Base-by-base conservation (phyloP, 306 rosid genomes). In the Citrullus amarus region DNA sequence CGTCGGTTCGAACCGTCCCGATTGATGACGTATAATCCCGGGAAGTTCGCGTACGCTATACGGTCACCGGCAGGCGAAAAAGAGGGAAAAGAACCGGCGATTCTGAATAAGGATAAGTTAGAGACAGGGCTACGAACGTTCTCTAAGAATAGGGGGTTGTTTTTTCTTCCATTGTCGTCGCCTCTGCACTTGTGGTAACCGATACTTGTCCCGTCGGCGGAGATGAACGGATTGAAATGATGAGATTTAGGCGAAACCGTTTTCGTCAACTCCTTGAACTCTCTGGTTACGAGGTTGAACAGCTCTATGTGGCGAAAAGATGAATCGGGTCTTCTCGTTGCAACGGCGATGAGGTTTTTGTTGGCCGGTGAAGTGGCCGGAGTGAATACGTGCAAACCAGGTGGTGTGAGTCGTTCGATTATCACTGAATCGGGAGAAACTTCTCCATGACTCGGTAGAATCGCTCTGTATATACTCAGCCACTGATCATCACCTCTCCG, bases 171-270 rank as follows among this genome's bases (percentile, higher is more conserved):
- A 50, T 79, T 82, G 14, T 78, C 55, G 39, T 85, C 76, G 12
- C 91, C 90, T 34, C 98, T 85, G 83, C 98, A 94, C 67, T 79
- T 89, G 82, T 94, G 97, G 86, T 94, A 94, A 44, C 97, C 98
- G 43, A 94, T 86, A 76, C 86, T 84, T 2, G 75, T 13, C 1
- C 88, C 77, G 69, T 92, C 98, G 9, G 91, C 81, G 6, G 97
- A 92, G 68, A 94, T 75, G 74, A 94, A 94, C 74, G 98, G 98
- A 90, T 94, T 94, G 5, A 88, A 85, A 79, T 94, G 96, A 81
- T 94, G 96, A 32, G 89, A 2, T 0, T 59, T 8, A 0, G 96
- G 97, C 0, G 98, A 86, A 54, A 90, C 85, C 1, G 39, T 77
- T 0, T 92, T 85, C 51, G 98, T 94, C 8, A 94, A 53, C 85